phyloP scores from a whole-genome alignment of 2,329 filamentous ascomycete species.

The Fusarium sp. region DNA sequence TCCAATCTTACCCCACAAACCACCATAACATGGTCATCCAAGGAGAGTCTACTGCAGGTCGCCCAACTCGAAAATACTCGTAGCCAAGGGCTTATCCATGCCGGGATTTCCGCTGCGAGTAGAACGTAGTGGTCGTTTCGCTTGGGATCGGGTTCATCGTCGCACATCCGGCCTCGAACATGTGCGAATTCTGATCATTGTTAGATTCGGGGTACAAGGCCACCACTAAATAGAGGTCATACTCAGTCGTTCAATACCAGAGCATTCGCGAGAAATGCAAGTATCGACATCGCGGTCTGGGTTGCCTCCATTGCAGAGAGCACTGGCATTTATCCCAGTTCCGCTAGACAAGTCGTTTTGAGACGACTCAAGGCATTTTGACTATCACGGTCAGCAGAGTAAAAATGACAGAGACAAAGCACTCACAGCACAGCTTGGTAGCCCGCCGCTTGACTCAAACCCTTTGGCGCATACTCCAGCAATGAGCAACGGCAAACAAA shows the following conservation, averaged over 20 bases:
- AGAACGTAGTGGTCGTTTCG: conserved; percentile 46
- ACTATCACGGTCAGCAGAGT: conserved; percentile 8
- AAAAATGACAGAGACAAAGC: not conserved
- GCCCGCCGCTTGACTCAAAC: conserved; percentile 17
- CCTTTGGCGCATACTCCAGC: conserved; percentile 22
- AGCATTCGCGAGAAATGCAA: conserved; percentile 32
- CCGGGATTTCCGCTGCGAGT: conserved; percentile 49
- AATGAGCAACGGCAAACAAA: conserved; percentile 26
- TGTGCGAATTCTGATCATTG: conserved; percentile 43
- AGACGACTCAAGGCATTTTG: conserved; percentile 14
- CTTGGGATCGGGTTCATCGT: conserved; percentile 44
- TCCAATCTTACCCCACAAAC: conserved; percentile 44
- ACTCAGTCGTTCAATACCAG: conserved; percentile 33
- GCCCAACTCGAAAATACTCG: conserved; percentile 51
- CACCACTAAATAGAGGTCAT: not conserved
- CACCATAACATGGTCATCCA: conserved; percentile 53
- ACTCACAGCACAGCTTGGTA: conserved; percentile 29
- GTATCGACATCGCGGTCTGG: conserved; percentile 11
- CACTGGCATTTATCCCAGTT: conserved; percentile 8
- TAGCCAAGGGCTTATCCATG: conserved; percentile 47
- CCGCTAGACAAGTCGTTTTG: conserved; percentile 1
- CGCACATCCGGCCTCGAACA: conserved; percentile 47
- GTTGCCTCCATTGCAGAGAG: conserved; percentile 24
- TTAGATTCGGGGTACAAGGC: conserved; percentile 2
- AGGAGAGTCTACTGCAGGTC: conserved; percentile 43